Conservation (phyloP, 1,284 basidiomycete species). For the Microbotryum lychnidis-dioicae region DNA sequence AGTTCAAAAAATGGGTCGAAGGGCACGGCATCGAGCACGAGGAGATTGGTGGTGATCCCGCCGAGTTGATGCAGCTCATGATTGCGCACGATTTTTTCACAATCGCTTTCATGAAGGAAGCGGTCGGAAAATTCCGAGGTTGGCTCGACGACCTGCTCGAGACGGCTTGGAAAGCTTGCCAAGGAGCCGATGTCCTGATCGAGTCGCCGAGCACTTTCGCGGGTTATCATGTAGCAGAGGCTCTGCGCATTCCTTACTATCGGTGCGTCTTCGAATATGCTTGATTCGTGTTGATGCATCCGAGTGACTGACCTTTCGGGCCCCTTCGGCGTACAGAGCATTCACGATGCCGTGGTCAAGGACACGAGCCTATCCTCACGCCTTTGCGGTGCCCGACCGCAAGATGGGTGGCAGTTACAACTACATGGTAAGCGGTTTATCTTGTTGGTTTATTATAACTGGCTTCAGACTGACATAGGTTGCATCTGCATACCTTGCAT, state of each 20-base stretch:
- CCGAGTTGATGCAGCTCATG: conserved; percentile 70
- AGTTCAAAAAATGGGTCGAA: conserved; percentile 92
- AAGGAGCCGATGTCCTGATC: conserved; percentile 82
- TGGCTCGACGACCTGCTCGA: conserved; percentile 93
- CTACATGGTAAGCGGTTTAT: conserved; percentile 67
- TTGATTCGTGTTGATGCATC: neutral
- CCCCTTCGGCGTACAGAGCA: conserved; percentile 38
- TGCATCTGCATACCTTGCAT: too few species aligned
- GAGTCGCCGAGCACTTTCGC: conserved; percentile 96
- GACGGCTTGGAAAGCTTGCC: conserved; percentile 91
- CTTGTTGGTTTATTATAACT: neutral
- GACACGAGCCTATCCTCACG: conserved; percentile 87
- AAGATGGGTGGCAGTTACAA: conserved; percentile 95
- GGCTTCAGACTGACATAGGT: conserved; percentile 1
- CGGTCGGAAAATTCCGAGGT: conserved; percentile 69
- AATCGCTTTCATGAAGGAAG: conserved; percentile 84
- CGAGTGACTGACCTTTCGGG: neutral
- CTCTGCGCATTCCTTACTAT: conserved; percentile 84
- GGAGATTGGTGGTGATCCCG: conserved; percentile 90
- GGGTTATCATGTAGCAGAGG: conserved; percentile 97
- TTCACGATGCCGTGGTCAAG: conserved; percentile 65
- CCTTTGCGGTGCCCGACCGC: conserved; percentile 92
- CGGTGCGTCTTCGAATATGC: conserved; percentile 52
- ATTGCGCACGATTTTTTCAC: conserved; percentile 96
- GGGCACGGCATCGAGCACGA: conserved; percentile 81